Evolutionary conservation across 306 rosid species (phyloP), one percentile per base, ranked within the genome.

Genomic region (Cotoneaster glaucophyllus): DNA sequence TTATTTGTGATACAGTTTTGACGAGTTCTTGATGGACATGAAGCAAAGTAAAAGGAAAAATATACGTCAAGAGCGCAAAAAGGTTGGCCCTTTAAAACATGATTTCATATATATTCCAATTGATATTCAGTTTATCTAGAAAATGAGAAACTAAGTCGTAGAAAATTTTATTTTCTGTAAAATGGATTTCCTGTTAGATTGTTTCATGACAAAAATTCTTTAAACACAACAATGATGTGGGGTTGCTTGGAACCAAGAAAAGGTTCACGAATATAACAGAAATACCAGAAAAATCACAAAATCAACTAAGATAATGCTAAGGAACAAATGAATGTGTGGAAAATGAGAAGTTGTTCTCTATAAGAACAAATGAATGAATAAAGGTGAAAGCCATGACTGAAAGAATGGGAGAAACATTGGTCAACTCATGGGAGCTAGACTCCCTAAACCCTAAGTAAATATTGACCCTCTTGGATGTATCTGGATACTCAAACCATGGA

Each of bases 11-110:
- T 76, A 76, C 90, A 91, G 98, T 83, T 94, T 94, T 84, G 91
- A 94, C 71, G 96, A 94, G 69, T 94, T 94, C 82, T 85, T 94
- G 87, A 90, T 91, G 95, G 98, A 94, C 88, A 82, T 94, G 96
- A 94, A 90, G 89, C 97, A 91, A 80, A 91, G 87, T 78, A 94
- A 94, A 81, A 88, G 98, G 83, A 91, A 94, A 91, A 91, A 88
- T 84, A 94, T 94, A 67, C 96, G 98, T 44, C 97, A 91, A 82
- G 98, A 94, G 82, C 90, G 98, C 78, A 91, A 94, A 81, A 94
- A 91, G 96, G 98, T 93, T 70, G 57, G 83, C 78, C 48, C 48
- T 76, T 53, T 54, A 13, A 71, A 67, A 15, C 74, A 29, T 28
- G 26, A 6, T 75, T 71, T 83, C 69, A 22, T 67, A 37, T 67